These are phyloP conservation scores for Nyssa sinensis DNA, from an alignment of 148 eudicot genomes.

Conservation along the genomic window DNA sequence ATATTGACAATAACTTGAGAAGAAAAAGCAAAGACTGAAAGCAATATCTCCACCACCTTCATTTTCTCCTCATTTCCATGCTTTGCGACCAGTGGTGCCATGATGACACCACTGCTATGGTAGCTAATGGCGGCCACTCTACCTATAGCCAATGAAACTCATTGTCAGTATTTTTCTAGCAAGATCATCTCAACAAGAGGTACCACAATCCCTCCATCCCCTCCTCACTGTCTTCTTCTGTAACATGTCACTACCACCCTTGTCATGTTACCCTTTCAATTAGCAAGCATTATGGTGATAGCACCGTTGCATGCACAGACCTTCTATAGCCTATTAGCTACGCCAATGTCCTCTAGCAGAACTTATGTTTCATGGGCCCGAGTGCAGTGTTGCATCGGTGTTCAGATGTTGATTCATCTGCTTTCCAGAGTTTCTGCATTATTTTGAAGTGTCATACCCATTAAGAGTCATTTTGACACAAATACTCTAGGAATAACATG, in stretches of 20 bases:
- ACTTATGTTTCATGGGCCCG: neutral
- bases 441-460: too few relatives aligned
- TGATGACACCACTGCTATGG: neutral
- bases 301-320: neutral
- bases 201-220: neutral
- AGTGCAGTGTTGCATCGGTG: too few relatives aligned
- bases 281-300: neutral
- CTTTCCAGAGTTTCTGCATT: too few relatives aligned
- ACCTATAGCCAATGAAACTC: neutral
- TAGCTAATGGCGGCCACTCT: neutral
- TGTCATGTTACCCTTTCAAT: neutral
- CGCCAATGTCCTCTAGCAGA: neutral
- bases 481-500: too few relatives aligned
- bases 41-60: too few relatives aligned
- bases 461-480: too few relatives aligned
- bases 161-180: neutral
- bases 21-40: too few relatives aligned
- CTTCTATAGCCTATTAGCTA: neutral
- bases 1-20: too few relatives aligned
- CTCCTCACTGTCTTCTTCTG: neutral
- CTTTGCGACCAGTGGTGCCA: neutral
- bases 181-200: neutral
- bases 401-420: too few relatives aligned
- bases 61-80: neutral
- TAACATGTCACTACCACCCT: neutral